A percentile compares a stretch with the other conserved stretches of the same genome.
These are phyloP conservation scores for Trichocomaceae sp. DNA, from an alignment of 2,329 filamentous ascomycete species.

Conservation along the genomic window DNA sequence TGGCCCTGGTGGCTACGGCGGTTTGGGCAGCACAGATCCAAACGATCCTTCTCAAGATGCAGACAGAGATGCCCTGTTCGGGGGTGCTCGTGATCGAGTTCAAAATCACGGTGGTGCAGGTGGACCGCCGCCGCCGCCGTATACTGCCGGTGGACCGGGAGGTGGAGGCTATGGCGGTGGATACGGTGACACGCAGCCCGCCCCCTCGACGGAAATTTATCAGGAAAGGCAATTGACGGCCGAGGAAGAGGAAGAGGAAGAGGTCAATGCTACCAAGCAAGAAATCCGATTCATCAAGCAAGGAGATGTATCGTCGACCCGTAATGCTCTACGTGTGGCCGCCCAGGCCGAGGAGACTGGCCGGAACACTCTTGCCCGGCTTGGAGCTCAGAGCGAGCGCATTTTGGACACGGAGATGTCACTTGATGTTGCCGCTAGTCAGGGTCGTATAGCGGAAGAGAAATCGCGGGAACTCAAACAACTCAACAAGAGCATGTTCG, in stretches of 20 bases:
- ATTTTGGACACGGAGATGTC: slow-evolving; percentile 78
- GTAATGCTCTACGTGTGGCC: slow-evolving; percentile 62
- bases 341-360: slow-evolving; percentile 65
- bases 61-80: slow-evolving; percentile 54
- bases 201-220: slow-evolving; percentile 39
- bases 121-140: slow-evolving; percentile 23
- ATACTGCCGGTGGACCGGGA: slow-evolving; percentile 30
- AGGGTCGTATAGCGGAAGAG: slow-evolving; percentile 70
- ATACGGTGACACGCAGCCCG: slow-evolving; percentile 21
- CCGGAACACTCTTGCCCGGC: slow-evolving; percentile 62
- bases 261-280: slow-evolving; percentile 64
- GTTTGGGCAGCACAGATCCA: slow-evolving; percentile 45
- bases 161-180: slow-evolving; percentile 6
- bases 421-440: slow-evolving; percentile 69
- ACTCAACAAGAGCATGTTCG: slow-evolving; percentile 86
- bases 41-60: slow-evolving; percentile 48
- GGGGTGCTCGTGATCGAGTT: slow-evolving; percentile 47
- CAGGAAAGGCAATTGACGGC: slow-evolving; percentile 72
- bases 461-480: slow-evolving; percentile 77
- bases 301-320: slow-evolving; percentile 65
- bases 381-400: slow-evolving; percentile 72
- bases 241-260: slow-evolving; percentile 69
- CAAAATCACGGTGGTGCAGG: slow-evolving; percentile 37
- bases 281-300: slow-evolving; percentile 71
- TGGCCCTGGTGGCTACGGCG: slow-evolving; percentile 49